A percentile compares a stretch with the other conserved stretches of the same genome.
These are phyloP conservation scores for Gaeumannomyces tritici DNA, from an alignment of 2,329 filamentous ascomycete genomes.

Conservation along the genomic window DNA sequence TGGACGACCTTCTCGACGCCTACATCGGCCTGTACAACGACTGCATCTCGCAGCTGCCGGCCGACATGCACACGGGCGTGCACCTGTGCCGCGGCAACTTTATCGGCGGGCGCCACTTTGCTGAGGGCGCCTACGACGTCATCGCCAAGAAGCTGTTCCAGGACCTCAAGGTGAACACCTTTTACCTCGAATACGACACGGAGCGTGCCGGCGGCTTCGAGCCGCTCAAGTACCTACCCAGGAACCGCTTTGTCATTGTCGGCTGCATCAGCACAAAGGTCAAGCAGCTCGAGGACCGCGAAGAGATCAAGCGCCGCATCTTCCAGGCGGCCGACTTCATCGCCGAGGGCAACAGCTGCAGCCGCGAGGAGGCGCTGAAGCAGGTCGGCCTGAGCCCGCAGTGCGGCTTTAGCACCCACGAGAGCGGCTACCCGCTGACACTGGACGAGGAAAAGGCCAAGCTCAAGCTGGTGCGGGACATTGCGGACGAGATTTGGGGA, in stretches of 20 bases:
- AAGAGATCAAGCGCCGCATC: constrained; percentile 51
- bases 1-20: constrained; percentile 62
- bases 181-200: constrained; percentile 63
- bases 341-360: constrained; percentile 56
- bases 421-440: constrained; percentile 60
- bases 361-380: constrained; percentile 56
- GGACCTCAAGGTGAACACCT: constrained; percentile 53
- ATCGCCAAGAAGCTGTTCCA: constrained; percentile 59
- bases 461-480: constrained; percentile 57
- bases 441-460: constrained; percentile 66
- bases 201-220: constrained; percentile 56
- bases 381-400: constrained; percentile 61
- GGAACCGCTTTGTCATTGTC: constrained; percentile 52
- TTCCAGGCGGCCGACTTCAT: constrained; percentile 56
- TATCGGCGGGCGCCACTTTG: constrained; percentile 55
- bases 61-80: constrained; percentile 67
- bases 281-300: constrained; percentile 51
- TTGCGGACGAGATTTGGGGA: constrained; percentile 65
- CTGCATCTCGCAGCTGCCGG: constrained; percentile 50
- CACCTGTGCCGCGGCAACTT: constrained; percentile 66
- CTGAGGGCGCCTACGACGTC: constrained; percentile 56
- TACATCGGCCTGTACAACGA: constrained; percentile 75
- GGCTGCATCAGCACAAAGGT: constrained; percentile 57
- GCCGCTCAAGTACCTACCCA: constrained; percentile 50
- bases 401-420: constrained; percentile 66